Base-by-base conservation (phyloP, 176 grass and related monocot species). In the Cocos nucifera region DNA sequence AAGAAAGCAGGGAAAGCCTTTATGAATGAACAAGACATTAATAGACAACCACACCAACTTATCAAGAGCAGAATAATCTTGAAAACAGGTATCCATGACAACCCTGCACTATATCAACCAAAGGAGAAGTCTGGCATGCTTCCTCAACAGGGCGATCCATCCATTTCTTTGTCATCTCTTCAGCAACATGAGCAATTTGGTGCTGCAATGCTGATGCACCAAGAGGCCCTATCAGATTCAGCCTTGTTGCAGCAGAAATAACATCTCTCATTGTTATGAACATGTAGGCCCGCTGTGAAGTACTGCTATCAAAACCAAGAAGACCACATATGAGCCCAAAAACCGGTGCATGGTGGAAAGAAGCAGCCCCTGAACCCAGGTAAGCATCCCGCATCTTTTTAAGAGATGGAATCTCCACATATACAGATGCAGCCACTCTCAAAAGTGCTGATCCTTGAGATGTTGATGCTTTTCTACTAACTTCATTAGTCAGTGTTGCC, bases 81-180 rank as follows among this genome's bases (percentile, higher is more conserved):
- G 86, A 96, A 49, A 96, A 88, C 64, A 96, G 77, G 75, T 87
- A 90, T 49, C 70, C 69, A 69, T 88, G 91, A 58, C 80, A 96
- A 2, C 91, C 83, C 51, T 96, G 91, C 53, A 96, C 69, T 0
- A 61, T 80, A 51, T 90, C 91, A 10, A 96, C 71, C 72, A 96
- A 53, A 4, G 86, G 83, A 14, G 70, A 56, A 15, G 80, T 81
- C 72, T 95, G 86, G 28, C 73, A 75, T 55, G 91, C 86, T 50
- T 72, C 91, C 21, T 63, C 63, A 14, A 90, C 83, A 19, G 74
- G 63, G 23, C 78, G 77, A 66, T 90, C 78, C 78, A 12, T 85
- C 86, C 83, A 96, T 66, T 73, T 90, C 69, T 82, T 70, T 54
- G 77, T 23, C 61, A 85, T 78, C 58, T 66, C 53, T 48, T 96